Evolutionary conservation across 225 moss, liverwort and hornwort genomes (phyloP), one percentile per base, ranked within the genome.

Genomic region (Asterella californica): DNA sequence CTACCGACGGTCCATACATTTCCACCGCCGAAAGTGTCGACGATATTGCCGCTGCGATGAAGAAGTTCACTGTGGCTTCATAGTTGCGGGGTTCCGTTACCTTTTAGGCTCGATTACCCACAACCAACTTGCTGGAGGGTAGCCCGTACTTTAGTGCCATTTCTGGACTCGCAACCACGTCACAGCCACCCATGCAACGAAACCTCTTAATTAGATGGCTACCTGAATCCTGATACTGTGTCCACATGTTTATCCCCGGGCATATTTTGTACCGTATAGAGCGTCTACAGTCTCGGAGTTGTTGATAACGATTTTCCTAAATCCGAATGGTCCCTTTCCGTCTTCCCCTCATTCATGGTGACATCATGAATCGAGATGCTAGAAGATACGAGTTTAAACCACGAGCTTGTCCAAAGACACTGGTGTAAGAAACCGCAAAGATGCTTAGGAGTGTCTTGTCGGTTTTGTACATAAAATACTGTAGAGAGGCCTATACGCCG

Each of bases 1-100:
- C 81, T 37, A 63, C 33, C 2, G 84, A 87, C 17, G 70, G 87
- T 14, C 87, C 79, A 12, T 79, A 79, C 24, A 85, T 75, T 32
- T 30, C 85, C 21, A 79, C 77, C 24, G 62, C 72, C 17, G 89
- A 85, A 37, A 54, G 38, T 53, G 17, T 74, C 27, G 85, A 87
- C 10, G 81, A 87, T 24, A 84, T 89, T 37, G 75, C 74, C 19
- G 36, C 17, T 5, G 83, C 83, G 27, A 55, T 89, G 71, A 83
- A 80, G 68, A 89, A 85, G 80, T 52, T 84, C 46, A 64, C 67
- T 27, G 71, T 3, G 7, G 15, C 1, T 74, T 49, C 73, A 74
- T 21, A 71, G 33, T 34, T 29, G 11, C 2, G 17, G 17, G 15
- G 14, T 15, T 27, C 67, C 4, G 29, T 42, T 47, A 27, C 17